Evolutionary conservation across 1,284 basidiomycete genomes (phyloP).

Genomic region (Moesziomyces globuligerus): DNA sequence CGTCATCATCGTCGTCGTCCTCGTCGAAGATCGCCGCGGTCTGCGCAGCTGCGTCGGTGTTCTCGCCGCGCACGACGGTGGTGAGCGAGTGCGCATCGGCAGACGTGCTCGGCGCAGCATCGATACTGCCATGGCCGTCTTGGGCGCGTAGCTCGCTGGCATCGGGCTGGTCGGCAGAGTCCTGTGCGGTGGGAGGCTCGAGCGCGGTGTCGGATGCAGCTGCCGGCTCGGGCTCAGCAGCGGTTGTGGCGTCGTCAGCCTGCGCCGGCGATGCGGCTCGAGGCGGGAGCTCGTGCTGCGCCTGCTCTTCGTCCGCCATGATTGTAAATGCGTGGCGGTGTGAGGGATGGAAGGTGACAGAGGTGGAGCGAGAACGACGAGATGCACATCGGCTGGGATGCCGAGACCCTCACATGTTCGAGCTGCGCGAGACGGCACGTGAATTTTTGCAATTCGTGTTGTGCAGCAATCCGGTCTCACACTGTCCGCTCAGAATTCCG

Average conservation of each 20-base stretch:
- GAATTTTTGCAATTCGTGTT: constrained; percentile 1
- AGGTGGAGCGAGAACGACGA: background rate
- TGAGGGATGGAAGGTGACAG: background rate
- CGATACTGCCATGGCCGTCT: constrained; percentile 18
- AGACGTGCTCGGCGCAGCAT: constrained; percentile 14
- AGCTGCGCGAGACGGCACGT: constrained; percentile 18
- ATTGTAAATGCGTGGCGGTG: constrained; percentile 1
- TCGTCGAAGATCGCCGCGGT: constrained; percentile 46
- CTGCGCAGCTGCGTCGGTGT: constrained; percentile 30
- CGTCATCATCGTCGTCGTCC: constrained; percentile 27
- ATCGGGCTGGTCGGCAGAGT: constrained; percentile 2
- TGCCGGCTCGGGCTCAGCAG: too few species aligned
- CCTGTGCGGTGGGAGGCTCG: background rate
- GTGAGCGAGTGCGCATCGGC: constrained; percentile 16
- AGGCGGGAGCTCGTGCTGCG: constrained; percentile 10
- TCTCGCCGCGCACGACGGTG: constrained; percentile 21
- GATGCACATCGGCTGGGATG: constrained; percentile 1
- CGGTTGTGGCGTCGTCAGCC: background rate
- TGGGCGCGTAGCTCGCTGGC: constrained; percentile 4
- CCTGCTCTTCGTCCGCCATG: constrained; percentile 38
- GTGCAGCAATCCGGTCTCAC: constrained; percentile 1
- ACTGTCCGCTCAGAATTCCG: background rate
- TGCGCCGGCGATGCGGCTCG: constrained; percentile 6
- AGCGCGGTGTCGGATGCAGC: constrained; percentile 1
- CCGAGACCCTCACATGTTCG: background rate